These are phyloP conservation scores for Lagenaria siceraria DNA, from an alignment of 306 rosid genomes.

Conservation along the genomic window DNA sequence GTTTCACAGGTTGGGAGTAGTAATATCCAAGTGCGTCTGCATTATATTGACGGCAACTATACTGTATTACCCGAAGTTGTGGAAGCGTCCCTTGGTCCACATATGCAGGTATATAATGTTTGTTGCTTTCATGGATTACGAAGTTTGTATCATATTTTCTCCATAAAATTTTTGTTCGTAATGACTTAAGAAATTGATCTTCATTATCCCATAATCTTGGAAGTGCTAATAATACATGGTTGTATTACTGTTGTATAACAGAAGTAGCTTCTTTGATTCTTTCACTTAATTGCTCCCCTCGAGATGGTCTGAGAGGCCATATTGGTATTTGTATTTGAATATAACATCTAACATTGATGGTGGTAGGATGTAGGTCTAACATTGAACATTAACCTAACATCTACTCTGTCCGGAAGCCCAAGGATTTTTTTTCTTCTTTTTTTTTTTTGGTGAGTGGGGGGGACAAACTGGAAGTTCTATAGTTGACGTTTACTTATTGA, in stretches of 20 bases:
- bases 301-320: background rate
- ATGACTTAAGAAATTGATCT: background rate
- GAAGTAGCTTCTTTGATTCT: background rate
- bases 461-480: background rate
- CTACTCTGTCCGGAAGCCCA: background rate
- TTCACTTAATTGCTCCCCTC: background rate
- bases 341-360: background rate
- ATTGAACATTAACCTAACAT: background rate
- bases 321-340: background rate
- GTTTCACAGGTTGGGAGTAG: slow-evolving; percentile 84
- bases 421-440: too few species aligned
- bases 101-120: slow-evolving; percentile 62
- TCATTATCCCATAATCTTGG: background rate
- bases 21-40: slow-evolving; percentile 85
- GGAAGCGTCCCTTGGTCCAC: slow-evolving; percentile 89
- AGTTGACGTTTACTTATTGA: background rate
- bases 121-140: background rate
- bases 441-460: too few species aligned
- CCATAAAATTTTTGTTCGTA: background rate
- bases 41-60: slow-evolving; percentile 87
- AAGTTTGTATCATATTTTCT: background rate
- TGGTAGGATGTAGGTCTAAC: background rate
- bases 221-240: background rate
- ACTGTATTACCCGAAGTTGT: slow-evolving; percentile 90
- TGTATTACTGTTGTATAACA: background rate